Conservation (phyloP, 768 basidiomycete species). For the Rhizopogon vesiculosus region DNA sequence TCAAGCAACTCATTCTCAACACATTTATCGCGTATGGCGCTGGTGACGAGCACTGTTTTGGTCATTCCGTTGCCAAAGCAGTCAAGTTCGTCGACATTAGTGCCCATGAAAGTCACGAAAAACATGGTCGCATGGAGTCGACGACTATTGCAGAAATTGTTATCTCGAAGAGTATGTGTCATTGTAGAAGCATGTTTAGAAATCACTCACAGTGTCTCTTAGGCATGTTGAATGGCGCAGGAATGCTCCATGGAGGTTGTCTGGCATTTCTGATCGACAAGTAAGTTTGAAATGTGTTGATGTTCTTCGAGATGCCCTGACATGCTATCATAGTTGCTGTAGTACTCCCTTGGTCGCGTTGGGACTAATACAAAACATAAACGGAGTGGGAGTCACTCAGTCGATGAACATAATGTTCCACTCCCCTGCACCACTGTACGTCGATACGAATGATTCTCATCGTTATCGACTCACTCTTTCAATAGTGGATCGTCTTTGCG, state of each 20-base stretch:
- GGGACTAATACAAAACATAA: constrained; percentile 52
- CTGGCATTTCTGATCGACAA: constrained; percentile 73
- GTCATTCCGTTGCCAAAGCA: constrained; percentile 52
- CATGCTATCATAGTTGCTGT: constrained; percentile 43
- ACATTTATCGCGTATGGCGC: constrained; percentile 70
- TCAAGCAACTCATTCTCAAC: constrained; percentile 66
- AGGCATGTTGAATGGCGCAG: constrained; percentile 76
- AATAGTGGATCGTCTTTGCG: constrained; percentile 53
- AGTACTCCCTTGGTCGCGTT: constrained; percentile 66
- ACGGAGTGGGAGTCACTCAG: constrained; percentile 75
- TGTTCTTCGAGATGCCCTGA: neutral
- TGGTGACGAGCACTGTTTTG: constrained; percentile 58
- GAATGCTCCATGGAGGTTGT: constrained; percentile 74
- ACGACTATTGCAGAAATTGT: constrained; percentile 57
- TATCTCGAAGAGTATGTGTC: constrained; percentile 52
- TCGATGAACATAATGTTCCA: constrained; percentile 68
- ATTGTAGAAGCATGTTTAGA: neutral
- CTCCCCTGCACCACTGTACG: constrained; percentile 60
- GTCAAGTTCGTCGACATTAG: constrained; percentile 60
- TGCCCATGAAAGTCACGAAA: constrained; percentile 40
- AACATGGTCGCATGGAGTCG: constrained; percentile 52
- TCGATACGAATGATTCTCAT: constrained; percentile 7
- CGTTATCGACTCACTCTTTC: constrained; percentile 4
- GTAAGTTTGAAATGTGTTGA: constrained; percentile 28
- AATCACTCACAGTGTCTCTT: neutral